Conservation (phyloP, 805 yeast genomes). For the Candida easanensis region DNA sequence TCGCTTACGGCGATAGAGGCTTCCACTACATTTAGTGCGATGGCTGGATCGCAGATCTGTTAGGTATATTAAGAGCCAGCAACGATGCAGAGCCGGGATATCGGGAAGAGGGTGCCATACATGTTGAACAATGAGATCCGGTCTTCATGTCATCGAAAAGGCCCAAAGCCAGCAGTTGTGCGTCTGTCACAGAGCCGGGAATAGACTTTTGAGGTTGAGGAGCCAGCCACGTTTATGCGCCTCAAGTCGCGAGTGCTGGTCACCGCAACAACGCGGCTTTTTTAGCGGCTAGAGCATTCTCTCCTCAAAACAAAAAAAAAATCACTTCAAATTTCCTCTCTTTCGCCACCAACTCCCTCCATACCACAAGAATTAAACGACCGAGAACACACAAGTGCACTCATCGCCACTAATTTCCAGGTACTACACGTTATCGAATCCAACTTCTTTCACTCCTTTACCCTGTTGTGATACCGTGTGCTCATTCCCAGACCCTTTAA, state of each 20-base stretch:
- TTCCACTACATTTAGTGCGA: neutral
- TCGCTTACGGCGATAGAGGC: no score
- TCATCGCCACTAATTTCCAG: neutral
- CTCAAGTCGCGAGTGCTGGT: neutral
- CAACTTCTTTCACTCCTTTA: slow-evolving; percentile 16
- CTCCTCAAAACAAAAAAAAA: neutral
- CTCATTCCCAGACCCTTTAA: neutral
- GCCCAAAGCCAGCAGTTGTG: neutral
- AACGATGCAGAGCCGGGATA: no score
- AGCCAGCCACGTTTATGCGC: neutral
- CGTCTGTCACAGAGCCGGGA: neutral
- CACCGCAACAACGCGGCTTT: neutral
- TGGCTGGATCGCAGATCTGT: neutral
- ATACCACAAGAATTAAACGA: neutral
- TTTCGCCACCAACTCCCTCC: neutral
- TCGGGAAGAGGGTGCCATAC: no score
- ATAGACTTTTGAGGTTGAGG: neutral
- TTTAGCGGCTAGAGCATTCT: neutral
- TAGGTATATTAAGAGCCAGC: no score
- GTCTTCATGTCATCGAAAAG: neutral
- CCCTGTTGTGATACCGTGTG: slow-evolving; percentile 7
- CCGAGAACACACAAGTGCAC: neutral
- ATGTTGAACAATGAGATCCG: neutral
- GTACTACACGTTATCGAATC: slow-evolving; percentile 3
- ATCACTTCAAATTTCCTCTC: neutral